Evolutionary conservation across 768 basidiomycete genomes (phyloP).

Genomic region (Tephrocybe sp.): DNA sequence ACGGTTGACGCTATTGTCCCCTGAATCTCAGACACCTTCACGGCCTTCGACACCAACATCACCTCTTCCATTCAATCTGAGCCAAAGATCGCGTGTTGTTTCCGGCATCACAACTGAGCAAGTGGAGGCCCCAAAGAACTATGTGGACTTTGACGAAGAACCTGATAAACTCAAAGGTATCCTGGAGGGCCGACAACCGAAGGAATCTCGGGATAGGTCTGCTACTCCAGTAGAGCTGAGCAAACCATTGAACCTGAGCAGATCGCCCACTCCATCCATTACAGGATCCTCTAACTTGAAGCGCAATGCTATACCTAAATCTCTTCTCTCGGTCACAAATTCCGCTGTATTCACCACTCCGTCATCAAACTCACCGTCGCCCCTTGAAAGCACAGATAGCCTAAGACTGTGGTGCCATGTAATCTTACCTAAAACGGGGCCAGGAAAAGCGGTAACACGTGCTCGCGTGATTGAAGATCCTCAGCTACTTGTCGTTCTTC

Average conservation of each 20-base stretch:
- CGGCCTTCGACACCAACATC: conserved; percentile 43
- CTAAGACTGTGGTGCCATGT: conserved; percentile 42
- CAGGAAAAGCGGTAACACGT: conserved; percentile 40
- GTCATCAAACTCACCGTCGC: conserved; percentile 41
- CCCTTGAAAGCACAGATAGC: conserved; percentile 24
- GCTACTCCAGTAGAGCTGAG: neutral
- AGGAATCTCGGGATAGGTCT: conserved; percentile 28
- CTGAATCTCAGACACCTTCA: conserved; percentile 27
- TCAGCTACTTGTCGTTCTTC: conserved; percentile 50
- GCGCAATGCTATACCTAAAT: conserved; percentile 38
- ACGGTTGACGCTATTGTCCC: conserved; percentile 19
- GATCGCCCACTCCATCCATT: conserved; percentile 26
- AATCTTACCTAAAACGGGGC: conserved; percentile 45
- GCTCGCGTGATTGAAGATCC: conserved; percentile 45
- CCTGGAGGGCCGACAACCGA: conserved; percentile 54
- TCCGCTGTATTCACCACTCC: conserved; percentile 40
- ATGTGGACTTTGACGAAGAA: conserved; percentile 83
- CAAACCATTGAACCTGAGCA: conserved; percentile 5
- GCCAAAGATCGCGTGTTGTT: conserved; percentile 62
- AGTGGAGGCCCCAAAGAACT: conserved; percentile 76
- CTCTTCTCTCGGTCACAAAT: conserved; percentile 45
- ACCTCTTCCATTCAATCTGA: conserved; percentile 50
- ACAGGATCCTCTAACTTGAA: conserved; percentile 21
- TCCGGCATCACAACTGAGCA: conserved; percentile 71
- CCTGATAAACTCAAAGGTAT: conserved; percentile 74